Conservation (phyloP, 2,329 filamentous ascomycete species). For the Pseudofabraea citricarpa region DNA sequence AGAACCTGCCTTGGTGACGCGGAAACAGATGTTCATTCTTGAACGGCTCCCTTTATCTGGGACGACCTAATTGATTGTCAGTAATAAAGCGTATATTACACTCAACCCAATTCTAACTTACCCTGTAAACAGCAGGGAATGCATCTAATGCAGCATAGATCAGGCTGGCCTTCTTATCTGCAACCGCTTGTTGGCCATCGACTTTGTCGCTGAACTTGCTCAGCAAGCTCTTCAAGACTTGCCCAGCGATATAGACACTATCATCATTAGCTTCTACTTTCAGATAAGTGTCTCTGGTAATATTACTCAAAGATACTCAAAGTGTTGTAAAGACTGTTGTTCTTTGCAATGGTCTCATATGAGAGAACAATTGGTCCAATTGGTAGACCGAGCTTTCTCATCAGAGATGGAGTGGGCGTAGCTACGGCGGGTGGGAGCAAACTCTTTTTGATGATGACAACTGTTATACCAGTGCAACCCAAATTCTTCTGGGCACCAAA, state of each 20-base stretch:
- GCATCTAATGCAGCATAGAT: conserved; percentile 77
- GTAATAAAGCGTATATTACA: neutral
- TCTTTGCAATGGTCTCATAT: conserved; percentile 83
- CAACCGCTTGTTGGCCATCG: conserved; percentile 68
- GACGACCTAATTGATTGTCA: conserved; percentile 45
- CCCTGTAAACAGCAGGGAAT: conserved; percentile 65
- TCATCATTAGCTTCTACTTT: conserved; percentile 4
- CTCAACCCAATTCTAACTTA: conserved; percentile 1
- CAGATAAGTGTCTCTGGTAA: neutral
- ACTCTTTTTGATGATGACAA: conserved; percentile 77
- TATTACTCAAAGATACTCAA: conserved; percentile 79
- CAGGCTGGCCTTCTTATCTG: conserved; percentile 67
- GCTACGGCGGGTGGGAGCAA: conserved; percentile 64
- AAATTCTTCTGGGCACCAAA: conserved; percentile 96
- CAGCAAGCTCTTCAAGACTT: conserved; percentile 76
- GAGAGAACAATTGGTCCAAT: conserved; percentile 75
- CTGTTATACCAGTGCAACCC: conserved; percentile 78
- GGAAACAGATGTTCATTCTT: conserved; percentile 94
- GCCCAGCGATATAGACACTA: conserved; percentile 83
- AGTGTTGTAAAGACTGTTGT: conserved; percentile 95
- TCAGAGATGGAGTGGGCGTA: conserved; percentile 62
- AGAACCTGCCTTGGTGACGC: conserved; percentile 47
- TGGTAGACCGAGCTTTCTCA: conserved; percentile 71
- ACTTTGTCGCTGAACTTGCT: conserved; percentile 63
- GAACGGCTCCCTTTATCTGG: conserved; percentile 72